Conservation (phyloP, 495 filamentous ascomycete genomes). For the Talaromyces proteolyticus region DNA sequence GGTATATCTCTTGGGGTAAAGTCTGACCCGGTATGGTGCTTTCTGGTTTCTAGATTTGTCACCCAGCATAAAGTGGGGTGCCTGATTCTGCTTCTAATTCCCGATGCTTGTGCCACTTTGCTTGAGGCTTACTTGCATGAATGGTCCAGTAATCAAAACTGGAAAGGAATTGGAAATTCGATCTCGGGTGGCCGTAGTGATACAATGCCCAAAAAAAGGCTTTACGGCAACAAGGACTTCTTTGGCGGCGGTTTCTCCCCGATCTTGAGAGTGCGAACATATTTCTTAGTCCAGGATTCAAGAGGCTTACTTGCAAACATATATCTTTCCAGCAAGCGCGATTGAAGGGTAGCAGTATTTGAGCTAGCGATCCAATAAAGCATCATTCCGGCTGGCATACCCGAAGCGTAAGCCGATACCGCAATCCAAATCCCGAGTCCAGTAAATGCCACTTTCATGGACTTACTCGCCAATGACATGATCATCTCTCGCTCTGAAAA, state of each 20-base stretch:
- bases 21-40: neutral
- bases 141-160: no score
- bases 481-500: conserved; percentile 22
- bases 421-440: conserved; percentile 26
- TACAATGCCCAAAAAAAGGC: no score
- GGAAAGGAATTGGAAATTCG: no score
- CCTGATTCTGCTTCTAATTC: no score
- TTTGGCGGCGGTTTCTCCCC: conserved; percentile 6
- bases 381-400: conserved; percentile 58
- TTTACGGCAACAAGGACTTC: neutral
- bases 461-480: conserved; percentile 8
- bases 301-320: conserved; percentile 22
- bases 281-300: conserved; percentile 13
- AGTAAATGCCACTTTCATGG: conserved; percentile 21
- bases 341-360: conserved; percentile 36
- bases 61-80: no score
- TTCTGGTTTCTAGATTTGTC: no score
- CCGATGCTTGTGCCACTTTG: no score
- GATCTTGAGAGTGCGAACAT: conserved; percentile 10
- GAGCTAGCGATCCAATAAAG: conserved; percentile 64
- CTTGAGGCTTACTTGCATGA: no score
- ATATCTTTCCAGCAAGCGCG: conserved; percentile 24
- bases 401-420: conserved; percentile 19
- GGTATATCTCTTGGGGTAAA: neutral
- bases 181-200: no score